Evolutionary conservation across 305 asterid species (phyloP), one percentile per base, ranked within the genome.

Genomic region (Solanum hybrid): DNA sequence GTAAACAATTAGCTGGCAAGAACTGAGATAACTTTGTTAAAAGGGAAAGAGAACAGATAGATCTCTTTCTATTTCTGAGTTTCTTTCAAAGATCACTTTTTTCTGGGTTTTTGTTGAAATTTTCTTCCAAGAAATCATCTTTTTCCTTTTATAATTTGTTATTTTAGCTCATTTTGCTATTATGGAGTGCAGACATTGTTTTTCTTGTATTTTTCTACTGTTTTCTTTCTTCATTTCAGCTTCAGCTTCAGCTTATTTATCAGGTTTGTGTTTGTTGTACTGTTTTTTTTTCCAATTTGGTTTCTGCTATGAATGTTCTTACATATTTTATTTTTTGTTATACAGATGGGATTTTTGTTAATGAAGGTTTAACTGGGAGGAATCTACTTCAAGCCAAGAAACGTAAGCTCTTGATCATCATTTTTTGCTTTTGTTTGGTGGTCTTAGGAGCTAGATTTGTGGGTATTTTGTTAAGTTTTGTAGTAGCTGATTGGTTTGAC

Each of bases 301-400:
- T 27, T 39, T 32, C 7, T 73, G 38, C 29, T 26, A 24, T 31
- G 10, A 33, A 36, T 89, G 68, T 2, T 81, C 45, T 27, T 26
- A 37, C 87, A 10, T 82, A 10, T 61, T 61, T 61, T 61, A 20
- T 61, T 7, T 82, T 10, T 26, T 65, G 10, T n/a, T 89, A 41
- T 32, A 36, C 27, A 89, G 81, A 90, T 85, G 91, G 86, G n/a
- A 87, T 86, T 76, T 95, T 95, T 92, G 93, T 91, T 88, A 89
- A 93, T 90, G 90, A 93, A 14, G 92, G 90, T 93, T 90, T 91
- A 80, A 89, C 94, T 14, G 97, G 95, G 89, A 94, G 98, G 90
- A 96, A 91, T 93, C 96, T 97, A 22, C 98, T 97, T 82, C 99
- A 97, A 92, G 93, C 94, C 92, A 94, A 84, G 94, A 93, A 93